Percentiles rank a stretch among this genome's conserved stretches.
Evolutionary conservation across 129 eudicot genomes (phyloP).

Genomic region (Scalesia atractyloides): DNA sequence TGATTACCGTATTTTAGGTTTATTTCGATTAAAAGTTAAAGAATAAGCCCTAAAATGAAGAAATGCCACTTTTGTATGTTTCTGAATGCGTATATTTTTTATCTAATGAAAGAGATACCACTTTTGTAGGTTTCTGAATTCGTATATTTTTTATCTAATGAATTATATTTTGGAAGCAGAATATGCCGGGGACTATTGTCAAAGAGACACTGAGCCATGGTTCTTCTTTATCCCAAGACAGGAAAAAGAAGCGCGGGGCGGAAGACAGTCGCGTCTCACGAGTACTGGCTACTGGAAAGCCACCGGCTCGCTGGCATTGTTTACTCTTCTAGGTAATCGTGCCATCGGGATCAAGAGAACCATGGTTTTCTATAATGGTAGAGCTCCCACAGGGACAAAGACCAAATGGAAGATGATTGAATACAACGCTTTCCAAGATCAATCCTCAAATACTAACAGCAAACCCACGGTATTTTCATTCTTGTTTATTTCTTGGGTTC

Average conservation of each 20-base stretch:
- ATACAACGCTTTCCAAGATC: slow-evolving; percentile 35
- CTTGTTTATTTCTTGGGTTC: too few species aligned
- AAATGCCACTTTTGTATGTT: too few species aligned
- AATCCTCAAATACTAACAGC: neutral
- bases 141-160: too few species aligned
- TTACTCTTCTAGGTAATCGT: slow-evolving; percentile 35
- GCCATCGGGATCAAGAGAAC: slow-evolving; percentile 47
- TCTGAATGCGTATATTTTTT: too few species aligned
- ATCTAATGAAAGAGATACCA: too few species aligned
- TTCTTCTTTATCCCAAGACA: slow-evolving; percentile 49
- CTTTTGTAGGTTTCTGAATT: too few species aligned
- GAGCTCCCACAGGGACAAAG: slow-evolving; percentile 46
- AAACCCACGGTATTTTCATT: neutral
- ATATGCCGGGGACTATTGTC: slow-evolving; percentile 40
- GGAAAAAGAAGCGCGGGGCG: slow-evolving; percentile 48
- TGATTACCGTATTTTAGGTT: too few species aligned
- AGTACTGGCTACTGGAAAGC: slow-evolving; percentile 54
- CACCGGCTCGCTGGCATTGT: slow-evolving; percentile 48
- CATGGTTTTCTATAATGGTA: slow-evolving; percentile 56
- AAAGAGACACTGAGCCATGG: slow-evolving; percentile 46
- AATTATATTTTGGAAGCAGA: slow-evolving; percentile 18
- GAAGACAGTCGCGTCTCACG: slow-evolving; percentile 48
- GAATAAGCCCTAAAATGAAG: too few species aligned
- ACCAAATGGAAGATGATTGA: slow-evolving; percentile 62
- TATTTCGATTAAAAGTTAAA: too few species aligned